Evolutionary conservation across 2,329 filamentous ascomycete species (phyloP).

Genomic region (Penicillium crustosum): DNA sequence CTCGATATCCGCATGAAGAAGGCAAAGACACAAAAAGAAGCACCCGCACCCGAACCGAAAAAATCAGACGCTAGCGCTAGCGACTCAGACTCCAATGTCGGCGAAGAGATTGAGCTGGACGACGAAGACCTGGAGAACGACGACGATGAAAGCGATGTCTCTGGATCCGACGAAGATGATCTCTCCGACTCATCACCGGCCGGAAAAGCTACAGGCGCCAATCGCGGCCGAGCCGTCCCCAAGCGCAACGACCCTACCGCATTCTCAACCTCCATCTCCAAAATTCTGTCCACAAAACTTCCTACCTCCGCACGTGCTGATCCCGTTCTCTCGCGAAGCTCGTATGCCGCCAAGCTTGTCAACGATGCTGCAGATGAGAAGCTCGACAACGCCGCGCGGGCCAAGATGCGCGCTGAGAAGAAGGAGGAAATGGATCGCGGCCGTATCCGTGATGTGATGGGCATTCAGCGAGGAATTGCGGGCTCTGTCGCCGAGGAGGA

Average conservation of each 20-base stretch:
- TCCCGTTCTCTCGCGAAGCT: slow-evolving; percentile 85
- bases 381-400: slow-evolving; percentile 77
- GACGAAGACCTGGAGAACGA: slow-evolving; percentile 31
- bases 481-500: slow-evolving; percentile 67
- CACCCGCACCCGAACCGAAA: slow-evolving; percentile 15
- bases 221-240: slow-evolving; percentile 35
- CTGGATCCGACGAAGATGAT: slow-evolving; percentile 42
- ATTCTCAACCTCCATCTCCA: slow-evolving; percentile 89
- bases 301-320: slow-evolving; percentile 78
- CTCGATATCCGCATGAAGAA: slow-evolving; percentile 17
- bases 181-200: slow-evolving; percentile 43
- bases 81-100: slow-evolving; percentile 24
- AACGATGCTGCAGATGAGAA: slow-evolving; percentile 71
- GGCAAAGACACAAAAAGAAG: slow-evolving; percentile 15
- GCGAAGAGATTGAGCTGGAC: slow-evolving; percentile 34
- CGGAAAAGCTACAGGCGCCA: slow-evolving; percentile 38
- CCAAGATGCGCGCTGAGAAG: slow-evolving; percentile 78
- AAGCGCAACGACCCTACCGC: slow-evolving; percentile 91
- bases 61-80: slow-evolving; percentile 23
- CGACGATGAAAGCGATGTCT: slow-evolving; percentile 41
- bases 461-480: slow-evolving; percentile 55
- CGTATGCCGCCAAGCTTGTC: slow-evolving; percentile 69
- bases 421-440: slow-evolving; percentile 79
- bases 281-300: slow-evolving; percentile 88
- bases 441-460: slow-evolving; percentile 80